Evolutionary conservation across 2,329 filamentous ascomycete species (phyloP).

Genomic region (Colletotrichum chrysophilum): DNA sequence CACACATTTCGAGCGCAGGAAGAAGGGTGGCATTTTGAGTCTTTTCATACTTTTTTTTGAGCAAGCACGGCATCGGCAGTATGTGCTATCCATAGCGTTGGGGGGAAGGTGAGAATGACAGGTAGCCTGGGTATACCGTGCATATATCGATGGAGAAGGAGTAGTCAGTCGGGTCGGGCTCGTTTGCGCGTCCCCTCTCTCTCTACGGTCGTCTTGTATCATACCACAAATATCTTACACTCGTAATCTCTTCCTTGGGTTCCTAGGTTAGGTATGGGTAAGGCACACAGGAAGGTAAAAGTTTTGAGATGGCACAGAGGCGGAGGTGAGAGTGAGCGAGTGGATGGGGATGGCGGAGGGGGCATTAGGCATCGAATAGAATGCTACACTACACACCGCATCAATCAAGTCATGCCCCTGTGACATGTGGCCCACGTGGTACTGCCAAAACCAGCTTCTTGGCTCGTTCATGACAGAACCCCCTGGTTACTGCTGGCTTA

Average conservation of each 20-base stretch:
- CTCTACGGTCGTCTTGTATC: not conserved
- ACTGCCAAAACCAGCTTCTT: not conserved
- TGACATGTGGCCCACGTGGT: not conserved
- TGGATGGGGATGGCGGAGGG: not conserved
- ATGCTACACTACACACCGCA: not conserved
- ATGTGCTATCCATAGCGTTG: not conserved
- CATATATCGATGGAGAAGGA: not conserved
- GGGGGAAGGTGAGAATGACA: not conserved
- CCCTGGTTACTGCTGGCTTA: not conserved
- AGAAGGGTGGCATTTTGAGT: not conserved
- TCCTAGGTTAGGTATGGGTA: not conserved
- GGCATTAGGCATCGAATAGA: not conserved
- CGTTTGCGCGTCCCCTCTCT: not conserved
- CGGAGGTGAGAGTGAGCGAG: not conserved
- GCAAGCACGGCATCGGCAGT: not conserved
- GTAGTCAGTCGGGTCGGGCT: not conserved
- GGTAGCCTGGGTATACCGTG: not conserved
- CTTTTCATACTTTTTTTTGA: not conserved
- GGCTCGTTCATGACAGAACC: not conserved
- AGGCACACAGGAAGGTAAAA: not conserved
- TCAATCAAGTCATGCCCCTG: not conserved
- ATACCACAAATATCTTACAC: not conserved
- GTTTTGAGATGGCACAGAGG: not conserved
- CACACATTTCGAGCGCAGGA: not conserved
- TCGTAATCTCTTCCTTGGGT: not conserved